These are phyloP conservation scores for Linum usitatissimum DNA, from an alignment of 345 rosid genomes.

Conservation along the genomic window DNA sequence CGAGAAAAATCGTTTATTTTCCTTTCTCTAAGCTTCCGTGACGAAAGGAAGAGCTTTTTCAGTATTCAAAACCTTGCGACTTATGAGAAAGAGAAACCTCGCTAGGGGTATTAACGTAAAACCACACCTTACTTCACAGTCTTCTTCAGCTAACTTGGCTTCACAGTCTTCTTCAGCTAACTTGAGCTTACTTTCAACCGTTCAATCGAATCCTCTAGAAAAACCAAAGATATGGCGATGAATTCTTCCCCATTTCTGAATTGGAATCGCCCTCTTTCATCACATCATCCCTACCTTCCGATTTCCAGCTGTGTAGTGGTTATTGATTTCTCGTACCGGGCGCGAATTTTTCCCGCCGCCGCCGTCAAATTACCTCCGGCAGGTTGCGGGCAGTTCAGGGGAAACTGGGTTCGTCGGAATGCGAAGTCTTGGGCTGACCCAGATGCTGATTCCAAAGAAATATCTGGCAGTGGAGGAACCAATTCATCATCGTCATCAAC, in stretches of 20 bases:
- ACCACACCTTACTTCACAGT: too few species aligned
- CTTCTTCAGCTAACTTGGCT: too few species aligned
- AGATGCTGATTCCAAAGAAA: conserved; percentile 13
- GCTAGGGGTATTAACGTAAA: neutral
- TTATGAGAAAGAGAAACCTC: neutral
- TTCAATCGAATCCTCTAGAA: neutral
- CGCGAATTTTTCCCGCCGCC: conserved; percentile 16
- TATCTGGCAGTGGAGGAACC: neutral
- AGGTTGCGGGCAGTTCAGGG: neutral
- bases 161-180: too few species aligned
- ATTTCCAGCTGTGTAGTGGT: neutral
- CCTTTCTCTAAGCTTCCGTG: neutral
- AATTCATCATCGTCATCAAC: neutral
- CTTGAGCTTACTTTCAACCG: neutral
- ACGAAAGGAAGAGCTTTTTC: neutral
- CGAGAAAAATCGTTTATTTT: neutral
- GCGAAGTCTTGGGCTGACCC: conserved; percentile 22
- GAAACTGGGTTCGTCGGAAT: conserved; percentile 20
- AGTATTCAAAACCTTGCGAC: neutral
- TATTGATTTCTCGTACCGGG: conserved; percentile 1
- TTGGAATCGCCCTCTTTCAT: neutral
- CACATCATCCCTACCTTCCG: neutral
- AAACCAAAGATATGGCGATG: neutral
- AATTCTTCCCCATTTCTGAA: conserved; percentile 9
- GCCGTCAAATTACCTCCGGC: conserved; percentile 6